These are phyloP conservation scores for Paramecium primaurelia DNA, from an alignment of 73 alveolate species.

Conservation along the genomic window DNA sequence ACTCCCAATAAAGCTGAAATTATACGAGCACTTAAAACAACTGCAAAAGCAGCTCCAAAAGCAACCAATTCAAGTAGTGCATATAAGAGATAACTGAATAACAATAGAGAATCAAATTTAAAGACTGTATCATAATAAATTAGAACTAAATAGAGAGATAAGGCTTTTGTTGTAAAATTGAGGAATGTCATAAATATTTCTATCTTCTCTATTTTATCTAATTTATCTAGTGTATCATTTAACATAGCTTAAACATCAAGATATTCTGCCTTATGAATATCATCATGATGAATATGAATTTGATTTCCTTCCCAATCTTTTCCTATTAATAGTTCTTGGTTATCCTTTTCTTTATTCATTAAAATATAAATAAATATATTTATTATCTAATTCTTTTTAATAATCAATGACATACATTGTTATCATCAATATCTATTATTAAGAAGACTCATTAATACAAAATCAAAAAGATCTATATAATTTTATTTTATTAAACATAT, in stretches of 20 bases:
- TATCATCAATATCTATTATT: not conserved
- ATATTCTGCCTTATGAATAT: not conserved
- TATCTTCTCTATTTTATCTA: slow-evolving; percentile 25
- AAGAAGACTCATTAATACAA: not conserved
- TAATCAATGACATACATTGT: not conserved
- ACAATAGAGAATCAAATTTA: not conserved
- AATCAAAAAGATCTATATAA: no score
- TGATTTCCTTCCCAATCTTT: slow-evolving; percentile 6
- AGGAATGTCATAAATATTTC: slow-evolving; percentile 26
- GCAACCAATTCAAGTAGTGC: slow-evolving; percentile 23
- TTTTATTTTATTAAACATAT: no score
- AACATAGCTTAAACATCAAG: not conserved
- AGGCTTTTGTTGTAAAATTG: not conserved
- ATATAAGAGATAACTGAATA: slow-evolving; percentile 33
- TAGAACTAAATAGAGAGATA: not conserved
- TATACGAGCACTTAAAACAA: not conserved
- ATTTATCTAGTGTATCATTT: not conserved
- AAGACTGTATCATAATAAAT: slow-evolving; percentile 27
- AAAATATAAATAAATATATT: not conserved
- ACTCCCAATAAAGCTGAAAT: not conserved
- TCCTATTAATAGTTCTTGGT: not conserved
- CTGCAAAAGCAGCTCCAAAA: slow-evolving; percentile 32
- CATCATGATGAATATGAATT: not conserved
- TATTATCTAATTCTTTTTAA: not conserved
- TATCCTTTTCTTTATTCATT: not conserved